These are phyloP conservation scores for Colletotrichum nymphaeae DNA, from an alignment of 2,329 filamentous ascomycete genomes.

Conservation along the genomic window DNA sequence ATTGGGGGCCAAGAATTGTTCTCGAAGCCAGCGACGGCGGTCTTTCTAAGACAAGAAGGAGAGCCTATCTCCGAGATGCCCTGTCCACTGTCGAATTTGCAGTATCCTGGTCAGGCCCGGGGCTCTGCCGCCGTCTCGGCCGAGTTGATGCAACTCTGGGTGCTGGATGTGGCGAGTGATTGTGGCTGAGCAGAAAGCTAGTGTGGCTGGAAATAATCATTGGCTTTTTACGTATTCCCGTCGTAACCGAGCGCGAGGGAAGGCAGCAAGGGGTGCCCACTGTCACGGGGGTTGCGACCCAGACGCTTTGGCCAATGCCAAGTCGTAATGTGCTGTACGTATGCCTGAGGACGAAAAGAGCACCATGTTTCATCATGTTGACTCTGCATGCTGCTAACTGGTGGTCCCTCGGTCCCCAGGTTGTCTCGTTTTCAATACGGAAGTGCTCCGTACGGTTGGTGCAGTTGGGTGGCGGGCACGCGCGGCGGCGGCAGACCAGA, in stretches of 20 bases:
- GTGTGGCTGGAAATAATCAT: background rate
- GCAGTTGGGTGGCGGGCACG: background rate
- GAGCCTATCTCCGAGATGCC: background rate
- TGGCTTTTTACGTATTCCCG: background rate
- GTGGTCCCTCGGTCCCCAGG: background rate
- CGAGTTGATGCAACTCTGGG: background rate
- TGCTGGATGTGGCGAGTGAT: background rate
- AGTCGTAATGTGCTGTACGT: background rate
- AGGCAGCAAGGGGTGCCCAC: too few relatives aligned
- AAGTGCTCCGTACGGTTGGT: background rate
- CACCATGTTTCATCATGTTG: constrained; percentile 4
- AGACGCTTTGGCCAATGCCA: background rate
- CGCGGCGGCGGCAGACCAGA: background rate
- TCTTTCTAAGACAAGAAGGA: background rate
- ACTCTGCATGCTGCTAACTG: constrained; percentile 3
- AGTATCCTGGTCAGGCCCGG: background rate
- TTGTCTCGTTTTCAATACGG: background rate
- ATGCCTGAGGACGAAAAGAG: background rate
- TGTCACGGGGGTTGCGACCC: too few relatives aligned
- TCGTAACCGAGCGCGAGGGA: background rate
- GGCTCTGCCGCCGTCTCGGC: background rate
- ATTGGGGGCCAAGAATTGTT: background rate
- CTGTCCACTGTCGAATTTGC: background rate
- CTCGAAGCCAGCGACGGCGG: background rate
- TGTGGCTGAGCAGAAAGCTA: background rate